Conservation (phyloP, 441 rosid species). For the Euphorbia celastroides region DNA sequence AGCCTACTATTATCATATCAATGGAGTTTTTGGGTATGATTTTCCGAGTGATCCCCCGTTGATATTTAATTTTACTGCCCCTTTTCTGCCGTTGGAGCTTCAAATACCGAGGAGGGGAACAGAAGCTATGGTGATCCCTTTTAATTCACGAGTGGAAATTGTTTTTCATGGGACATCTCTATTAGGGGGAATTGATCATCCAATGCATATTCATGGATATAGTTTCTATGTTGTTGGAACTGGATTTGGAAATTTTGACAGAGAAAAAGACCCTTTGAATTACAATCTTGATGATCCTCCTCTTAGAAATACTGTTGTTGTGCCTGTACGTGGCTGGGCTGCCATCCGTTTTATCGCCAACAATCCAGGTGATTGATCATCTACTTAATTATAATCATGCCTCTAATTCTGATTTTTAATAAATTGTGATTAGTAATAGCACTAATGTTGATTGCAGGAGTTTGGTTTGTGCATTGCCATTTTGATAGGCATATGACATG, state of each 20-base stretch:
- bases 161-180: conserved; percentile 40
- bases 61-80: conserved; percentile 32
- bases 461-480: conserved; percentile 65
- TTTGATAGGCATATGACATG: conserved; percentile 41
- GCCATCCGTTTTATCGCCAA: conserved; percentile 25
- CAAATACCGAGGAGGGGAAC: conserved; percentile 27
- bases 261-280: conserved; percentile 12
- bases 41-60: conserved; percentile 37
- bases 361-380: conserved; percentile 26
- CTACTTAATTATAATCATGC: not conserved
- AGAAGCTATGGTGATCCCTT: conserved; percentile 24
- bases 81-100: conserved; percentile 16
- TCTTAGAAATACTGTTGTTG: conserved; percentile 27
- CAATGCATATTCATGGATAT: conserved; percentile 55
- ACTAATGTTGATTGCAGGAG: conserved; percentile 22
- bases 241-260: conserved; percentile 42
- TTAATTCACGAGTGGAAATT: conserved; percentile 32
- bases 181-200: conserved; percentile 29
- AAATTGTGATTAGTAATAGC: not conserved
- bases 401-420: not conserved
- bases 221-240: conserved; percentile 42
- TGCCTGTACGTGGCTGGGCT: conserved; percentile 33
- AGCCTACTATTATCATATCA: conserved; percentile 35
- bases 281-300: conserved; percentile 48
- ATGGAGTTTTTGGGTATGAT: conserved; percentile 25